phyloP scores from a whole-genome alignment of 306 rosid genomes.

The Cucumis melo region DNA sequence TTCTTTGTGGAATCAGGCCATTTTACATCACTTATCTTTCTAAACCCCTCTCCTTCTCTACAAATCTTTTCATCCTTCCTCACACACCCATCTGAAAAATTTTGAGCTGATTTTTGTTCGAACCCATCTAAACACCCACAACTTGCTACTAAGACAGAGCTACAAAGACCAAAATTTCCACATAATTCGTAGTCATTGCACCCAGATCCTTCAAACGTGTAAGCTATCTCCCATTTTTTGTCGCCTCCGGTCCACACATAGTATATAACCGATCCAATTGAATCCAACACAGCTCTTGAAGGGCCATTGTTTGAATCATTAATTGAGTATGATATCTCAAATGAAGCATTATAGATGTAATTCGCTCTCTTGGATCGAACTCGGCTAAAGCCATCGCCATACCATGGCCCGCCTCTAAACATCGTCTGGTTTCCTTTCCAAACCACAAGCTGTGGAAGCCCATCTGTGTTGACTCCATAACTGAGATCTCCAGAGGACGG shows the following conservation, averaged over 20 bases:
- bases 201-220: constrained; percentile 14
- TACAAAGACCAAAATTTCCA: constrained; percentile 30
- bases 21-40: background rate
- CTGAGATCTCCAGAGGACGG: constrained; percentile 31
- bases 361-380: background rate
- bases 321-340: constrained; percentile 21
- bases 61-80: background rate
- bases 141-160: background rate
- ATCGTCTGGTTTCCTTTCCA: constrained; percentile 11
- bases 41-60: constrained; percentile 4
- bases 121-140: constrained; percentile 8
- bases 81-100: constrained; percentile 3
- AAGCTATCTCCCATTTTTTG: constrained; percentile 16
- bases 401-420: constrained; percentile 44
- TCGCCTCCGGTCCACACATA: constrained; percentile 22
- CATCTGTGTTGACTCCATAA: constrained; percentile 22
- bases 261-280: constrained; percentile 18
- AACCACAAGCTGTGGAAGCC: constrained; percentile 34
- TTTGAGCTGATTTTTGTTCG: background rate
- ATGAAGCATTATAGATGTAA: background rate
- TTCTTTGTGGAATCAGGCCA: background rate
- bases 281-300: constrained; percentile 23
- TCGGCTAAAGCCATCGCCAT: constrained; percentile 11
- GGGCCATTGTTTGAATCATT: background rate
- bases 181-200: constrained; percentile 36